Percentiles rank a stretch among this genome's conserved stretches.
Evolutionary conservation across 495 filamentous ascomycete species (phyloP).

Genomic region (Aspergillus indologenus): DNA sequence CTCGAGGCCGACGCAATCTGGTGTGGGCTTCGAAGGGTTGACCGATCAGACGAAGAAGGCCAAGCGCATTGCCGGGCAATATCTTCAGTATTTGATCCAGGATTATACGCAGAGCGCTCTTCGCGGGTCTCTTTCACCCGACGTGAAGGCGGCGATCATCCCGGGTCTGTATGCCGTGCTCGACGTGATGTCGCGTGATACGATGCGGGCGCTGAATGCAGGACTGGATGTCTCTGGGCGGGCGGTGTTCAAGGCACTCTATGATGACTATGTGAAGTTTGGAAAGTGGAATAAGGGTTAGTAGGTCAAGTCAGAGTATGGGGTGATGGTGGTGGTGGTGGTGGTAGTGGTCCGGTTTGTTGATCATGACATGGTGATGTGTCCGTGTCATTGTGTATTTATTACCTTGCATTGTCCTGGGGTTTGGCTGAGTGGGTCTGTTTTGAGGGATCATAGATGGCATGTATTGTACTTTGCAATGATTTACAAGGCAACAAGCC

Average conservation of each 20-base stretch:
- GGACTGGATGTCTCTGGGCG: constrained; percentile 64
- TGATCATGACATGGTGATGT: background rate
- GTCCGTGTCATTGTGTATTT: constrained; percentile 2
- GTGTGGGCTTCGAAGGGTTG: constrained; percentile 45
- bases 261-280: constrained; percentile 64
- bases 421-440: background rate
- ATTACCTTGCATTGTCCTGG: background rate
- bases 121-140: constrained; percentile 47
- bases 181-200: constrained; percentile 63
- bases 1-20: constrained; percentile 41
- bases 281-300: constrained; percentile 65
- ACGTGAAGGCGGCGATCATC: constrained; percentile 65
- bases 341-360: background rate
- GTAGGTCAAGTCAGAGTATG: constrained; percentile 13
- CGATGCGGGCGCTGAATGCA: constrained; percentile 63
- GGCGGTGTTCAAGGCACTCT: constrained; percentile 69
- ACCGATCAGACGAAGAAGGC: constrained; percentile 75
- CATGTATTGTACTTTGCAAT: background rate
- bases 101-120: constrained; percentile 69
- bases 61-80: constrained; percentile 69
- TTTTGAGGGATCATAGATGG: background rate
- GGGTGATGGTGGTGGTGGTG: background rate
- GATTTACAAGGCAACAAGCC: background rate
- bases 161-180: constrained; percentile 70
- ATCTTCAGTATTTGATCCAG: constrained; percentile 69